Percentiles rank a stretch among this genome's conserved stretches.
These are phyloP conservation scores for Dictyostelium intermedium DNA, from an alignment of 78 protist genomes.

Conservation along the genomic window DNA sequence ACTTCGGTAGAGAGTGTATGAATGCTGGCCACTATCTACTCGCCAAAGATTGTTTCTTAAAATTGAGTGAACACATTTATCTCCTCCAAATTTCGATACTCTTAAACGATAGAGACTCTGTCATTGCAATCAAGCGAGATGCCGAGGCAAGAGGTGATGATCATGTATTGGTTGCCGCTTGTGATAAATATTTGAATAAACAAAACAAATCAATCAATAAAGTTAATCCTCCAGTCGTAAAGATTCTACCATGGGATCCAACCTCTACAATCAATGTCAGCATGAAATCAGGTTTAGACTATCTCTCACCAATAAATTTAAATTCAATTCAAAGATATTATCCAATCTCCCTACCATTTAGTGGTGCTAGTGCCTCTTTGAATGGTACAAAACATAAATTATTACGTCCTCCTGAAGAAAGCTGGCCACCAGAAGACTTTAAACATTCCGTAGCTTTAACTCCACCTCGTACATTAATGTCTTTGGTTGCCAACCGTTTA, in stretches of 20 bases:
- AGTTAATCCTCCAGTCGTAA: constrained; percentile 68
- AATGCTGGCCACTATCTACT: constrained; percentile 58
- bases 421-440: constrained; percentile 70
- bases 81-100: constrained; percentile 44
- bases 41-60: constrained; percentile 49
- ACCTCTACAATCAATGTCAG: constrained; percentile 14
- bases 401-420: constrained; percentile 53
- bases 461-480: constrained; percentile 64
- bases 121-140: neutral
- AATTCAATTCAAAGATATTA: constrained; percentile 36
- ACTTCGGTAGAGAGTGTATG: constrained; percentile 71
- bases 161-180: constrained; percentile 9
- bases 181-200: constrained; percentile 36
- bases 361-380: constrained; percentile 27
- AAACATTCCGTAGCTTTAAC: constrained; percentile 49
- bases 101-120: constrained; percentile 30
- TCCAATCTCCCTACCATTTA: constrained; percentile 31
- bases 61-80: constrained; percentile 13
- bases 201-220: neutral
- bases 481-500: constrained; percentile 46
- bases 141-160: neutral
- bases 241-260: constrained; percentile 72
- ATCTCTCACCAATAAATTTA: constrained; percentile 51
- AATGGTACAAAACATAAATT: constrained; percentile 34
- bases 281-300: constrained; percentile 41